Evolutionary conservation across 345 rosid species (phyloP), one percentile per base, ranked within the genome.

Genomic region (Ailanthus altissimus): DNA sequence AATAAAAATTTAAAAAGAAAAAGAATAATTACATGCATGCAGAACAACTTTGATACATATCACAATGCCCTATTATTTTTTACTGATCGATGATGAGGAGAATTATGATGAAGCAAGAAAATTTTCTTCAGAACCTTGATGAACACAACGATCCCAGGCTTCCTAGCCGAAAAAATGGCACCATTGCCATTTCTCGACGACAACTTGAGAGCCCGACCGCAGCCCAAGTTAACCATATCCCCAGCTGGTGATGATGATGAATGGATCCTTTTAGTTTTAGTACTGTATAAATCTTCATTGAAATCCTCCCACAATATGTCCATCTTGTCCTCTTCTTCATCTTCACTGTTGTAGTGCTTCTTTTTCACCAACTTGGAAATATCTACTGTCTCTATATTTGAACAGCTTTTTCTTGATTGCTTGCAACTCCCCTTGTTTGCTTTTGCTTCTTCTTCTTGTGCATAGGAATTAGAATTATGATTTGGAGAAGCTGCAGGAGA

Each of bases 231-330:
- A 10, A 77, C 78, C 81, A 65, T 53, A 6, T 78, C 66, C 56
- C 38, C 75, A 6, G 74, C 75, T 25, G 85, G n/a, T 3, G 50
- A 3, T 32, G 38, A 32, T 32, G 67, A 62, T 62, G 32, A 58
- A 12, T 58, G 3, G 12, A 28, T 60, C 28, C 23, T 69, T 2
- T n/a, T 32, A 32, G 38, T 32, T 32, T 32, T 32, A 32, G 38
- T 32, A 32, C 83, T 76, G 0, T 68, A 72, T 18, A 87, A 54
- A 18, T 91, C 96, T 70, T 90, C 90, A 65, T 92, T 92, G 74
- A 94, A 91, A 81, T 92, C 91, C 74, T 94, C 98, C 98, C 98
- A 94, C 67, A 94, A 66, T 84, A 88, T 71, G 81, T 94, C 98
- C 97, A 92, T 91, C 81, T 82, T 90, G 62, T 94, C 92, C 65